phyloP scores from a whole-genome alignment of 192 early-diverging fungal genomes.

The Umbelopsis sp. region DNA sequence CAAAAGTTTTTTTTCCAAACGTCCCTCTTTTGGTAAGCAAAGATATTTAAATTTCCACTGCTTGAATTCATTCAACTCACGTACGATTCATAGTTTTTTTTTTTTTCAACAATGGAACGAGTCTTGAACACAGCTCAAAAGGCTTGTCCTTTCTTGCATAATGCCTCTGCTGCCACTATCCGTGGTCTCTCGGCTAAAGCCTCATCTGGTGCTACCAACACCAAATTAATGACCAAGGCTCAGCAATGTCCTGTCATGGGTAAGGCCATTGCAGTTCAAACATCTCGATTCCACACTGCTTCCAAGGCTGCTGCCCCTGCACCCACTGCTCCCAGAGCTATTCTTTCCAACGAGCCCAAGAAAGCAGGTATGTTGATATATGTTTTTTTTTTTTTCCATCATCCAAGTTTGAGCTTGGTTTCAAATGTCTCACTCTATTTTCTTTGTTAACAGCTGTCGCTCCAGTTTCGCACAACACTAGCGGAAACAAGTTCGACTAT shows the following conservation, averaged over 20 bases:
- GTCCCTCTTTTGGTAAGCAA: conserved; percentile 22
- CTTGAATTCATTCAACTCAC: background rate
- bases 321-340: conserved; percentile 22
- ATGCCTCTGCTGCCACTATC: conserved; percentile 68
- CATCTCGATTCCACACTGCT: conserved; percentile 40
- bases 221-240: conserved; percentile 59
- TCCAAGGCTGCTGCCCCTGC: conserved; percentile 33
- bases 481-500: conserved; percentile 79
- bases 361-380: conserved; percentile 33
- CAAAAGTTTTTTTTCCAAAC: conserved; percentile 7
- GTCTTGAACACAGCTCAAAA: conserved; percentile 43
- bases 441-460: conserved; percentile 8
- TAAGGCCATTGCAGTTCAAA: conserved; percentile 70
- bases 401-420: background rate
- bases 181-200: conserved; percentile 56
- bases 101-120: conserved; percentile 41
- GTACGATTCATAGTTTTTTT: conserved; percentile 8
- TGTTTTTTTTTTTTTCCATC: background rate
- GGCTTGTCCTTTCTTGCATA: conserved; percentile 80
- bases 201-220: conserved; percentile 32
- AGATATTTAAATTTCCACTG: background rate
- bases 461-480: conserved; percentile 44
- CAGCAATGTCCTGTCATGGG: conserved; percentile 82
- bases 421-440: background rate
- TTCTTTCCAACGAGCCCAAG: conserved; percentile 11